Evolutionary conservation across 768 basidiomycete species (phyloP).

Genomic region (Hebeloma cylindrosporum): DNA sequence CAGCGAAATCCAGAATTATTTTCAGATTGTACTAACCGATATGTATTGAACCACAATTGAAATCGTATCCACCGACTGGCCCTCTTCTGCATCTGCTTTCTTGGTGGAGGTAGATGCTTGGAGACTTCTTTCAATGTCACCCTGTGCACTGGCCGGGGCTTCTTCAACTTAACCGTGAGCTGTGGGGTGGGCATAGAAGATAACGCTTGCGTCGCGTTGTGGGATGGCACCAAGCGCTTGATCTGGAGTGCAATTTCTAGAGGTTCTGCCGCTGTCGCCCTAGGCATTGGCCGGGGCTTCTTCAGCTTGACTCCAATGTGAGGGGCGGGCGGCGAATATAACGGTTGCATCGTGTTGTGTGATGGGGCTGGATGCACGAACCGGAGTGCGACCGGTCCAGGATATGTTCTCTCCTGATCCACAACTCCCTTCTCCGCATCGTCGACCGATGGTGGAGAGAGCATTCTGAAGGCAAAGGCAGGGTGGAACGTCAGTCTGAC

Average conservation of each 20-base stretch:
- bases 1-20: too few relatives aligned
- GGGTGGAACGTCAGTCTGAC: slow-evolving; percentile 12
- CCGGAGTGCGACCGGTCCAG: slow-evolving; percentile 23
- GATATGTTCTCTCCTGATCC: slow-evolving; percentile 24
- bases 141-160: too few relatives aligned
- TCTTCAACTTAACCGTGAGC: too few relatives aligned
- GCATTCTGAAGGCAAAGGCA: slow-evolving; percentile 15
- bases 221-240: neutral
- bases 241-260: slow-evolving; percentile 1
- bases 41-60: slow-evolving; percentile 78
- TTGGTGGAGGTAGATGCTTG: slow-evolving; percentile 13
- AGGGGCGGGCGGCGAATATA: slow-evolving; percentile 4
- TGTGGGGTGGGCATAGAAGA: too few relatives aligned
- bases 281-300: too few relatives aligned
- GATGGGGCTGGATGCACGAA: slow-evolving; percentile 12
- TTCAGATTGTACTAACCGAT: too few relatives aligned
- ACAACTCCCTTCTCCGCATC: slow-evolving; percentile 40
- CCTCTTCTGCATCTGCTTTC: slow-evolving; percentile 34
- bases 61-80: slow-evolving; percentile 57
- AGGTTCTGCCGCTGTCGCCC: too few relatives aligned
- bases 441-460: slow-evolving; percentile 27
- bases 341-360: slow-evolving; percentile 3
- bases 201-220: too few relatives aligned
- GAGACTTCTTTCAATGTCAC: slow-evolving; percentile 1
- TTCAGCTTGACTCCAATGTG: too few relatives aligned